Percentiles rank a stretch among this genome's conserved stretches.
These are phyloP conservation scores for Gossypium gossypioides DNA, from an alignment of 441 rosid species.

Conservation along the genomic window DNA sequence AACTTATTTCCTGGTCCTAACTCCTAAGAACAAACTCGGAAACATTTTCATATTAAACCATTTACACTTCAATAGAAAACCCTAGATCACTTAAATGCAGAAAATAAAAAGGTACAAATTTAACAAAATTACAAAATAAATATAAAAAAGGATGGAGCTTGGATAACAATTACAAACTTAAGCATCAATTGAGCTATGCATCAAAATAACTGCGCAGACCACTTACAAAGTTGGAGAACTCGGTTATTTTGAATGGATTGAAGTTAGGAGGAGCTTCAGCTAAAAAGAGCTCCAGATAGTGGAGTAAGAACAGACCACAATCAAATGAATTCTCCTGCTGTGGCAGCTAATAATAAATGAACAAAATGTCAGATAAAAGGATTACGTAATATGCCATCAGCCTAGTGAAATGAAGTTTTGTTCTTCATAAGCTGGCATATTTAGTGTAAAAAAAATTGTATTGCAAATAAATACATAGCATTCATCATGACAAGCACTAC, in stretches of 20 bases:
- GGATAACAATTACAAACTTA: background rate
- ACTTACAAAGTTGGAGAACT: constrained; percentile 55
- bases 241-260: constrained; percentile 45
- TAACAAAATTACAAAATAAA: background rate
- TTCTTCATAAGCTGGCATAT: background rate
- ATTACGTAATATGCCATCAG: background rate
- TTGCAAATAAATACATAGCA: background rate
- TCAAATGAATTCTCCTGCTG: constrained; percentile 68
- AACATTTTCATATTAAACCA: background rate
- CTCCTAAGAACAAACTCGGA: background rate
- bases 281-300: constrained; percentile 59
- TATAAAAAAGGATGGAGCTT: background rate
- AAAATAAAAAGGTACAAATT: background rate
- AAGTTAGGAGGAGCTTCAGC: constrained; percentile 49
- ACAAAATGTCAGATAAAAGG: constrained; percentile 21
- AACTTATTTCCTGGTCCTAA: background rate
- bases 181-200: background rate
- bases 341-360: constrained; percentile 45
- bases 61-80: background rate
- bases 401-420: background rate
- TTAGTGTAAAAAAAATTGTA: background rate
- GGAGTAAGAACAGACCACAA: constrained; percentile 62
- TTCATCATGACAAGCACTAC: background rate
- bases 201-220: background rate
- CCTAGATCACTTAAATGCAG: background rate